Evolutionary conservation across 1,284 basidiomycete genomes (phyloP).

Genomic region (Apiotrichum akiyoshidainum): DNA sequence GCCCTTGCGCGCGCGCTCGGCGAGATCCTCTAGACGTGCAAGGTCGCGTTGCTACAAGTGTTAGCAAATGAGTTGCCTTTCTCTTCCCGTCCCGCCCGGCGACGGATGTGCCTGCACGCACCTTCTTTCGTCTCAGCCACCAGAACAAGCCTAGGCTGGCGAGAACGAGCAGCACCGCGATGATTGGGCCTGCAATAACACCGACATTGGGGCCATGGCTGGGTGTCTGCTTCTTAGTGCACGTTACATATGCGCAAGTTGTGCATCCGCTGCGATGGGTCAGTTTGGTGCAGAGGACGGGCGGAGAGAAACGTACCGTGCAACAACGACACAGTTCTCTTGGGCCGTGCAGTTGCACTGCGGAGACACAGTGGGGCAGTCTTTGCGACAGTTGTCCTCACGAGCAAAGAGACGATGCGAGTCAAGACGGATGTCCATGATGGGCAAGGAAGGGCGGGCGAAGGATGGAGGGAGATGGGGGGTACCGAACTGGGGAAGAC

Average conservation of each 20-base stretch:
- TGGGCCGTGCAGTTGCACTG: constrained; percentile 2
- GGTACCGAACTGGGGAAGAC: too few relatives aligned
- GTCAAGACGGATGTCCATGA: not conserved
- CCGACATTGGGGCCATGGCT: constrained; percentile 40
- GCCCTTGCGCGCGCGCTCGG: constrained; percentile 46
- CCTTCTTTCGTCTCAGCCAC: constrained; percentile 49
- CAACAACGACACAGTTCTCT: constrained; percentile 1
- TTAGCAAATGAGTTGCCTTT: constrained; percentile 1
- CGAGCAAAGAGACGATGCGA: not conserved
- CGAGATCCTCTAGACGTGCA: constrained; percentile 44
- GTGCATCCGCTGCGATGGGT: constrained; percentile 23
- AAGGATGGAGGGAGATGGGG: too few relatives aligned
- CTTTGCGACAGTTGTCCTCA: not conserved
- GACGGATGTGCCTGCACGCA: constrained; percentile 19
- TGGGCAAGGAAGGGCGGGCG: not conserved
- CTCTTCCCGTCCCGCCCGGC: too few relatives aligned
- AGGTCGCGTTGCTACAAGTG: constrained; percentile 41
- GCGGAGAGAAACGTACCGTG: not conserved
- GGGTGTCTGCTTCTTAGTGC: not conserved
- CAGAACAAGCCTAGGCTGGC: constrained; percentile 45
- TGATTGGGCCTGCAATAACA: constrained; percentile 49
- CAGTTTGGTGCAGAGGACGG: not conserved
- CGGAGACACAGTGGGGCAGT: constrained; percentile 1
- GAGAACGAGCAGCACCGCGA: constrained; percentile 44
- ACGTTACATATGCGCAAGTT: constrained; percentile 32